Percentiles rank a stretch among this genome's conserved stretches.
Conservation (phyloP, 2,329 filamentous ascomycete species). For the Pseudophaeomoniella oleicola region DNA sequence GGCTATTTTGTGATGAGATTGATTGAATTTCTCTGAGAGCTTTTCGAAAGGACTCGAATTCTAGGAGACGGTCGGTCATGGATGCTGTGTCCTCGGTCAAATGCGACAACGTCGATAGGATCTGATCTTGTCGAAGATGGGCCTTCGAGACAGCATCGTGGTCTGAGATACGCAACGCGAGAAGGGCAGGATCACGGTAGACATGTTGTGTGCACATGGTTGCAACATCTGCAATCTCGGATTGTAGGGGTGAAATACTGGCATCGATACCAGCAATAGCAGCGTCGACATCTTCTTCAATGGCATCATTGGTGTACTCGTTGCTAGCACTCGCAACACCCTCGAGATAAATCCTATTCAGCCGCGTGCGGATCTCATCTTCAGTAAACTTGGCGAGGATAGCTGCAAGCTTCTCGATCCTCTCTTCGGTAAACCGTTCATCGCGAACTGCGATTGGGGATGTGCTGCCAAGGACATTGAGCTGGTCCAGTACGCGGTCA, state of each 20-base stretch:
- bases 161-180: neutral
- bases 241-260: neutral
- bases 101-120: neutral
- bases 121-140: neutral
- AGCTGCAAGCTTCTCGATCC: neutral
- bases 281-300: neutral
- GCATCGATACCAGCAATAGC: neutral
- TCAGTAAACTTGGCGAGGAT: neutral
- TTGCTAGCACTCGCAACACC: neutral
- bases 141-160: neutral
- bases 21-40: neutral
- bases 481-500: neutral
- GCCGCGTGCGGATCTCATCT: neutral
- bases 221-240: neutral
- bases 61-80: neutral
- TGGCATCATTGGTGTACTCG: neutral
- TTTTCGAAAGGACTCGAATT: neutral
- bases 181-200: neutral
- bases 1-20: neutral
- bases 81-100: neutral
- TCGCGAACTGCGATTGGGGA: neutral
- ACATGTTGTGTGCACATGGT: neutral
- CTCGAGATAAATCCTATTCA: conserved; percentile 1
- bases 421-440: neutral
- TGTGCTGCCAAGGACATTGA: neutral